A percentile compares a stretch with the other conserved stretches of the same genome.
Conservation (phyloP, 805 yeast species). For the Saccharomyces eubayanus region DNA sequence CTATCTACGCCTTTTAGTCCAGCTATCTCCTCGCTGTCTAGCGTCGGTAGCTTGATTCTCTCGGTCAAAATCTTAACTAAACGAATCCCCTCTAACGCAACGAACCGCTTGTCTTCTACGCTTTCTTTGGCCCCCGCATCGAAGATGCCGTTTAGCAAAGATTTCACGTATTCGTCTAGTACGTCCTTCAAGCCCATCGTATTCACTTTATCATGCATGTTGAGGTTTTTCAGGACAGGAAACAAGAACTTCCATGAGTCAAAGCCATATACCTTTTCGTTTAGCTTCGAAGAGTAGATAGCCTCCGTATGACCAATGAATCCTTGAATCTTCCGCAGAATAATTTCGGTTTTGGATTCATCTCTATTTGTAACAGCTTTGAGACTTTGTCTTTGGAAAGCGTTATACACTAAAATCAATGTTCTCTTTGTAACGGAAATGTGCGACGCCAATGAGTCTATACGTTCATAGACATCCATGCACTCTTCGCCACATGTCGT, state of each 20-base stretch:
- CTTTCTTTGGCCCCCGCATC: background rate
- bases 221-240: slow-evolving; percentile 13
- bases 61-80: slow-evolving; percentile 14
- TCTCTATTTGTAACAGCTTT: slow-evolving; percentile 11
- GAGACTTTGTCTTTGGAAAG: slow-evolving; percentile 20
- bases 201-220: slow-evolving; percentile 9
- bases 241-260: slow-evolving; percentile 24
- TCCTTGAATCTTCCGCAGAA: slow-evolving; percentile 9
- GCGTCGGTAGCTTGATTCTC: slow-evolving; percentile 6
- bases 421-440: slow-evolving; percentile 10
- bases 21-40: slow-evolving; percentile 1
- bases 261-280: slow-evolving; percentile 9
- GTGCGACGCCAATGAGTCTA: slow-evolving; percentile 8
- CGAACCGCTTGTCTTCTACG: slow-evolving; percentile 10
- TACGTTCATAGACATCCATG: slow-evolving; percentile 7
- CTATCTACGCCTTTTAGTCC: slow-evolving; percentile 5
- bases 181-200: slow-evolving; percentile 3
- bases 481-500: slow-evolving; percentile 13
- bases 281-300: slow-evolving; percentile 5
- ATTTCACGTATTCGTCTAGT: slow-evolving; percentile 15
- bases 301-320: slow-evolving; percentile 18
- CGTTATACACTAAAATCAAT: slow-evolving; percentile 17
- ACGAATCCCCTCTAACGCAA: slow-evolving; percentile 22
- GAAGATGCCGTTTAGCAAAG: slow-evolving; percentile 11
- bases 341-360: slow-evolving; percentile 3